Evolutionary conservation across 306 rosid species (phyloP), one percentile per base, ranked within the genome.

Genomic region (Glycine soja): DNA sequence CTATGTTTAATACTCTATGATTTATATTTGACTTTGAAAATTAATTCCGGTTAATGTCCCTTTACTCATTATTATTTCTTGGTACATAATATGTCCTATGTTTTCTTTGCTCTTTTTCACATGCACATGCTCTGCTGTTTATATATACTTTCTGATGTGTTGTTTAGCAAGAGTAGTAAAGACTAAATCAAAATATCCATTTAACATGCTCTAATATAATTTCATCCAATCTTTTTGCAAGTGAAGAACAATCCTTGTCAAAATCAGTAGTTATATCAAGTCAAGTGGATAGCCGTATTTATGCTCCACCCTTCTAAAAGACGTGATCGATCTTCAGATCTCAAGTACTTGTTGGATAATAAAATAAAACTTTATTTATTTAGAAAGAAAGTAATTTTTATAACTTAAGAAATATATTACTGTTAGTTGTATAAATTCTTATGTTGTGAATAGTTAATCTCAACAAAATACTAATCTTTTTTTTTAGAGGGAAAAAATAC

Each of bases 271-370:
- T 68, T 61, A 54, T 38, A 66, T 66, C 72, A 79, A 50, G 40
- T 13, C 43, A 59, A 79, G 73, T 83, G 70, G 80, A 56, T 57
- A 66, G 9, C 18, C 59, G 66, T 78, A 73, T 78, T 78, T 83
- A 72, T 83, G 80, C 83, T 78, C 70, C 76, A 32, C 76, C 76
- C 58, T 77, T 53, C 57, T 10, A 75, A 76, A 70, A 19, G 38
- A 10, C 51, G 57, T 18, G 38, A 57, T 34, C 1, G 38, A 57
- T 34, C 3, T 12, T 8, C 16, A 46, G 77, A 59, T 71, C 38
- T 71, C 64, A 43, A 47, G 9, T 69, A 43, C 57, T 36, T 50
- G 3, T 36, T 50, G 3, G 9, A 16, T 68, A 8, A 2, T 8
- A 42, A 42, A 30, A 66, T 42, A n/a, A 8, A n/a, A 32, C 4